Percentiles rank a stretch among this genome's conserved stretches.
Conservation (phyloP, 495 filamentous ascomycete genomes). For the Massariosphaeria phaeospora region DNA sequence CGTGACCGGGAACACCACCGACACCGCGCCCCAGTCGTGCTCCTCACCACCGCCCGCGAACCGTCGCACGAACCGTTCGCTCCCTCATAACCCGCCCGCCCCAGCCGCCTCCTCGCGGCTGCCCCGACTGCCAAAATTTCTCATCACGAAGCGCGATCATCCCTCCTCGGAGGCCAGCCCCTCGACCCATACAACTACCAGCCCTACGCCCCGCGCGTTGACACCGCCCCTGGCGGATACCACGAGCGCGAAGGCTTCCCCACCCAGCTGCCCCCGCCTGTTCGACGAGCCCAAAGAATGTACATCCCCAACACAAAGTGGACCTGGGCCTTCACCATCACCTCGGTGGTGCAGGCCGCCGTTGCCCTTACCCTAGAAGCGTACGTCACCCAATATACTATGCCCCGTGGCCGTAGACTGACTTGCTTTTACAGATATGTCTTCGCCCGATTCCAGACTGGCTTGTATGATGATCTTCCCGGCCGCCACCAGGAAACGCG, state of each 20-base stretch:
- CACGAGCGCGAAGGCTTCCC: slow-evolving; percentile 54
- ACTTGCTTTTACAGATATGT: slow-evolving; percentile 59
- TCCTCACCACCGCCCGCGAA: background rate
- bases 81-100: slow-evolving; percentile 13
- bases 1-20: background rate
- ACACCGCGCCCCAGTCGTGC: background rate
- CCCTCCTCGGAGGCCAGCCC: slow-evolving; percentile 58
- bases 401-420: slow-evolving; percentile 1
- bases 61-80: background rate
- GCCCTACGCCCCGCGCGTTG: slow-evolving; percentile 12
- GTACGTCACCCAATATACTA: slow-evolving; percentile 50
- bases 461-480: slow-evolving; percentile 39
- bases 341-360: slow-evolving; percentile 69
- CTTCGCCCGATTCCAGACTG: slow-evolving; percentile 62
- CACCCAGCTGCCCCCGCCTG: slow-evolving; percentile 28
- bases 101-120: slow-evolving; percentile 31
- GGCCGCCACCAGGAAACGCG: slow-evolving; percentile 46
- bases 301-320: slow-evolving; percentile 75
- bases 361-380: slow-evolving; percentile 78
- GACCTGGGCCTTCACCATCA: slow-evolving; percentile 79
- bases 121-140: slow-evolving; percentile 50
- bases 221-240: slow-evolving; percentile 44
- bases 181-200: slow-evolving; percentile 49
- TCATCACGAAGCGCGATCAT: slow-evolving; percentile 57
- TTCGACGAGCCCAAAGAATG: slow-evolving; percentile 42